Base-by-base conservation (phyloP, 306 rosid genomes). In the Lathyrus oleraceus region DNA sequence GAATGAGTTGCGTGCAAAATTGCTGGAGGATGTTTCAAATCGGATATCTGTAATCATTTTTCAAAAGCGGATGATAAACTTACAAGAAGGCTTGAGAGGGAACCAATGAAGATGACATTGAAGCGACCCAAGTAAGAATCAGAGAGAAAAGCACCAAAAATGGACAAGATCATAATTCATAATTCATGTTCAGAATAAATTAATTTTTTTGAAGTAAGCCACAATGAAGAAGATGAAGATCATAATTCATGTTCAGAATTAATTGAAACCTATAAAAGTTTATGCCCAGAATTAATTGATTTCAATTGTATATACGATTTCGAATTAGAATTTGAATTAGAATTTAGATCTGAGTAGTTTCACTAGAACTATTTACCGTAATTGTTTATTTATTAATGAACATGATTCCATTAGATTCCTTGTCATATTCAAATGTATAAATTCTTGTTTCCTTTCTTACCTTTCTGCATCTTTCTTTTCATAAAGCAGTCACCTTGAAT, bases 81-180 rank as follows among this genome's bases (percentile, higher is more conserved):
- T 70, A 85, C 89, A 59, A 85, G 73, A 39, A 82, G 78, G 70
- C 72, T 77, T 5, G 79, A 72, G 72, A 85, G 10, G 51, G 87
- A 86, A 61, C 87, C 90, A n/a, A 83, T 42, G 0, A 63, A 8
- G 23, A 83, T 76, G 81, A 81, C 80, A 25, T 39, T 61, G 42
- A 79, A 85, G 1, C 89, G 83, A 42, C 89, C 89, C 65, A 83
- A 14, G 43, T 78, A 80, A 69, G 87, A 75, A 83, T 83, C 86
- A 19, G 86, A 65, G 20, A 86, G 60, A 38, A 83, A 81, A 2
- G 90, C 90, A 1, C 90, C 90, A 28, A 78, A 65, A 42, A 86
- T 72, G 44, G 86, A 75, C 68, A 83, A 69, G 40, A 53, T 10
- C n/a, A n/a, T n/a, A n/a, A n/a, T n/a, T n/a, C n/a, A n/a, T n/a